Evolutionary conservation across 805 yeast species (phyloP), one percentile per base, ranked within the genome.

Genomic region (Myxozyma nipponensis): DNA sequence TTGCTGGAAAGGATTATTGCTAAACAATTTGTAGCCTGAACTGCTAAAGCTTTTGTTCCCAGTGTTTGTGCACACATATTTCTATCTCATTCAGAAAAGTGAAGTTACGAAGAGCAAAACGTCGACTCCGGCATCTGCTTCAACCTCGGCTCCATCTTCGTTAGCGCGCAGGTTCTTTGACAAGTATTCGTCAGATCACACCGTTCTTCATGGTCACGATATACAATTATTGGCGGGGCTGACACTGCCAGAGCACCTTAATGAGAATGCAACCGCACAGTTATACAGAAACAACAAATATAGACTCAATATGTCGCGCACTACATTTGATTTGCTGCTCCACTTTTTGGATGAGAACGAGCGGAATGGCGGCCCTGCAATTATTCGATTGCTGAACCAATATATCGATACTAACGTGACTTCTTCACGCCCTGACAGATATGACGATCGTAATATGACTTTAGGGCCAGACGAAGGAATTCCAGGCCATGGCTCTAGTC

Each of bases 271-370:
- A 52, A 74, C 86, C 58, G 95, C 97, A 1, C 80, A 79, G 59
- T 78, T 83, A 5, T 91, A 83, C 69, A 73, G 84, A 56, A 71
- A 76, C 34, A 81, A 84, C 70, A 84, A 85, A 64, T 93, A 88
- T 68, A 75, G 79, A 47, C 74, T 91, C 6, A 77, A 79, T 39
- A 81, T 91, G 41, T 84, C 96, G 13, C 82, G 86, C 56, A 89
- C 96, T 1, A 81, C 95, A 3, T 76, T 91, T 63, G 93, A 89
- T 65, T 71, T 91, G 59, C 75, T 93, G 57, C 73, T 93, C 47
- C 86, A 87, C 65, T 91, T 89, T 60, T 69, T 93, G 47, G 95
- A 88, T 65, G 97, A 91, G 63, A 87, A 89, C 65, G 97, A 89
- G 67, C 84, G 84, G 7, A 82, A 83, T 47, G 98, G 98, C 39